Evolutionary conservation across 345 rosid genomes (phyloP), one percentile per base, ranked within the genome.

Genomic region (Arabis hirsuta): DNA sequence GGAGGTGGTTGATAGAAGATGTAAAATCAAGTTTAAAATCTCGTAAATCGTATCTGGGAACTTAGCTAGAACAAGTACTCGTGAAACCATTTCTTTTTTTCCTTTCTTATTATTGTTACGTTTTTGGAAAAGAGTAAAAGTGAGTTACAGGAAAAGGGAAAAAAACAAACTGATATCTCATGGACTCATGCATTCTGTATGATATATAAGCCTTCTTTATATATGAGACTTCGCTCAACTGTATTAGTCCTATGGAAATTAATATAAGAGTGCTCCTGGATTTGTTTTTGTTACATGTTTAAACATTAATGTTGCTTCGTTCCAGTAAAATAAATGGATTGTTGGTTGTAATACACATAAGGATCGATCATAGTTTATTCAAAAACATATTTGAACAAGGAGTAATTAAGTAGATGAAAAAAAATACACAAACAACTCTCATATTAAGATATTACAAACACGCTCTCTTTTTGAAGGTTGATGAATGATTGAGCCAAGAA

Each of bases 1-100:
- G 98, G 91, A 84, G 83, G 77, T 62, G 60, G 80, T 75, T 96
- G 86, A 84, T 87, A 22, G 82, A 74, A 55, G 91, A 89, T 72
- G 95, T 90, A 76, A 87, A 81, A 77, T 29, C 81, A 60, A 74
- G 77, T 16, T 84, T 84, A 51, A 81, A 74, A 64, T 69, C 82
- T 92, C 9, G 79, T 90, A 44, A 84, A 81, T 44, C 79, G 63
- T 51, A 83, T 96, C 42, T 74, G 62, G 67, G 66, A 82, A 64
- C 81, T 85, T 73, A 78, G 84, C 76, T 72, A 80, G 76, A 82
- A 81, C 58, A 84, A 85, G 67, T 71, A 44, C 54, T 60, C 65
- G 14, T 65, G 77, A 34, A 22, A 73, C 32, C 58, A 34, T 65
- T 43, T 60, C 16, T 65, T 5, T 39, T 5, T 39, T 29, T n/a